Evolutionary conservation across 2,329 filamentous ascomycete genomes (phyloP).

Genomic region (Septoria petroselini): DNA sequence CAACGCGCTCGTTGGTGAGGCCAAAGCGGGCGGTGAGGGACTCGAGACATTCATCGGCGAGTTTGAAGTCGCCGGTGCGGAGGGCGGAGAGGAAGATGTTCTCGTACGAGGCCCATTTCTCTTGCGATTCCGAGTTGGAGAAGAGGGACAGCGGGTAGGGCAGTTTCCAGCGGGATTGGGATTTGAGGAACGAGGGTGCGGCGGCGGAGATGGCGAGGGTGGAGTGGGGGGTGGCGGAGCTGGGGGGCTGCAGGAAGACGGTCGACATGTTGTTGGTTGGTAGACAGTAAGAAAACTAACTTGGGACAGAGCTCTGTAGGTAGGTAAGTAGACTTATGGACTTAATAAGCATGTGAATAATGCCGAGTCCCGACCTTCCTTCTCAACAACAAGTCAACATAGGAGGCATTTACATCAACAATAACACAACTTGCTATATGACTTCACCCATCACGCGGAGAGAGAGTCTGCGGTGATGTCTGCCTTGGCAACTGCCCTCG

Average conservation of each 20-base stretch:
- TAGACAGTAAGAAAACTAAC: too few relatives aligned
- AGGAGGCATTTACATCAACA: too few relatives aligned
- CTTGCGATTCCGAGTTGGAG: conserved; percentile 63
- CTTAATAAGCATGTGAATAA: conserved; percentile 17
- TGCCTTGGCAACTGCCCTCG: conserved; percentile 30
- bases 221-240: conserved; percentile 39
- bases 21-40: conserved; percentile 79
- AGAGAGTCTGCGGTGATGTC: conserved; percentile 29
- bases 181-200: conserved; percentile 41
- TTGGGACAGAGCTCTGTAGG: too few relatives aligned
- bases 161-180: conserved; percentile 39
- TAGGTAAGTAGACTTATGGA: too few relatives aligned
- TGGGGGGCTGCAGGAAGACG: conserved; percentile 37
- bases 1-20: conserved; percentile 75
- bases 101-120: conserved; percentile 82
- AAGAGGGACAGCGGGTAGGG: conserved; percentile 54
- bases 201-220: conserved; percentile 50
- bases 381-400: not conserved
- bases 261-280: conserved; percentile 23
- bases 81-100: conserved; percentile 82
- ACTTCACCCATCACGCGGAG: too few relatives aligned
- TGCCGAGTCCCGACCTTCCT: conserved; percentile 6
- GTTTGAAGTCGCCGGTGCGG: conserved; percentile 75
- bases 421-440: too few relatives aligned
- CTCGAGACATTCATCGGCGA: conserved; percentile 72